Evolutionary conservation across 441 rosid genomes (phyloP).

Genomic region (Sinapis alba): DNA sequence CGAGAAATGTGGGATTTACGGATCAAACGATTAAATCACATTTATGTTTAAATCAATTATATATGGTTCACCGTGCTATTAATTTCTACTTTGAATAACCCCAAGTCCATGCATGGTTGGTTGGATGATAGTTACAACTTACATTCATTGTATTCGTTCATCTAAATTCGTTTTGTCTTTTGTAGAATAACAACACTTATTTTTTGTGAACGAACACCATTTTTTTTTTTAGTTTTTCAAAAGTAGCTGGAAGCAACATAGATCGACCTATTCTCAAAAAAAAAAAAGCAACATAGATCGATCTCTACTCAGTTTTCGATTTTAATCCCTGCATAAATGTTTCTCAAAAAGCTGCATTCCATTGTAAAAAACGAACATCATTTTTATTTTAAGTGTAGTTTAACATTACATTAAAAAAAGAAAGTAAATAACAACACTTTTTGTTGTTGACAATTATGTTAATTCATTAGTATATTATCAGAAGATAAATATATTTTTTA

Average conservation of each 20-base stretch:
- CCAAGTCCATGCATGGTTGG: conserved; percentile 25
- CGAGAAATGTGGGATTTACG: not conserved
- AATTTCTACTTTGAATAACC: not conserved
- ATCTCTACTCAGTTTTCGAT: no score
- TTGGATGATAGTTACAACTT: conserved; percentile 32
- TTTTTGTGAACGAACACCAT: no score
- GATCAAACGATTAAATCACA: not conserved
- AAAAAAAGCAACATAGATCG: no score
- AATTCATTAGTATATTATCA: not conserved
- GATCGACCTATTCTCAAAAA: no score
- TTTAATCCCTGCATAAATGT: no score
- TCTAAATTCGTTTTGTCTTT: conserved; percentile 6
- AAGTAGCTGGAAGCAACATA: no score
- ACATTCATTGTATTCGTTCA: conserved; percentile 24
- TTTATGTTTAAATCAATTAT: not conserved
- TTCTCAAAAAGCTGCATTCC: no score
- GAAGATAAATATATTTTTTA: not conserved
- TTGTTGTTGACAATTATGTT: not conserved
- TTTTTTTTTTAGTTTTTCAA: no score
- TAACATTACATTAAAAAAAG: no score
- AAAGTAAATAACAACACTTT: no score
- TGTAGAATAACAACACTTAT: not conserved
- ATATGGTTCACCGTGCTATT: not conserved
- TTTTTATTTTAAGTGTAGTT: no score
- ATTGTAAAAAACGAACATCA: no score